These are phyloP conservation scores for Pseudogymnoascus sp. DNA, from an alignment of 2,329 filamentous ascomycete genomes.

Conservation along the genomic window DNA sequence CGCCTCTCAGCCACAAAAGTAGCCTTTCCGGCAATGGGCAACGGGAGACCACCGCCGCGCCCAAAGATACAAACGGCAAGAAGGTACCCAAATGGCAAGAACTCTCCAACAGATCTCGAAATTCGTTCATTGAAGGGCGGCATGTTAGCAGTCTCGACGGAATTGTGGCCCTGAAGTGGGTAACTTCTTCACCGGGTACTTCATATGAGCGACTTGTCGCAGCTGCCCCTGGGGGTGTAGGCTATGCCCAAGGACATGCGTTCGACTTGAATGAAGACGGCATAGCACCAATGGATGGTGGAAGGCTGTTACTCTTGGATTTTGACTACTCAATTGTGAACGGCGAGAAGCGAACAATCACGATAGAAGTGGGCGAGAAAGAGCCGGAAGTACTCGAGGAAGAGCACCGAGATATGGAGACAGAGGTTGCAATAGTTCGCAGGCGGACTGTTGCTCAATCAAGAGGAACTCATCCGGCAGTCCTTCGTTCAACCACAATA, in stretches of 20 bases:
- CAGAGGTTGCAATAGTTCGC: conserved; percentile 70
- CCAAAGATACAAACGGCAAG: conserved; percentile 16
- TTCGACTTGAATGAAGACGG: conserved; percentile 52
- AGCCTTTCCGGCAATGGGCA: background rate
- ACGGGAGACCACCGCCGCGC: conserved; percentile 3
- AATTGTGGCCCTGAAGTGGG: conserved; percentile 63
- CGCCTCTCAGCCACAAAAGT: background rate
- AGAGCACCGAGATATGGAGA: conserved; percentile 63
- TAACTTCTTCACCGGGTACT: conserved; percentile 44
- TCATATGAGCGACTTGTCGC: conserved; percentile 54
- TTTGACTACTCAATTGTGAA: conserved; percentile 56
- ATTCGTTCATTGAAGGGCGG: conserved; percentile 60
- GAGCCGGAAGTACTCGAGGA: conserved; percentile 64
- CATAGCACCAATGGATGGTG: conserved; percentile 69
- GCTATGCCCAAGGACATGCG: conserved; percentile 32
- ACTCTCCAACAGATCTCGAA: conserved; percentile 58
- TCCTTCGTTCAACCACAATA: conserved; percentile 43
- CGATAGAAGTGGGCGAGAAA: conserved; percentile 65
- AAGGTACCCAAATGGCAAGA: conserved; percentile 59
- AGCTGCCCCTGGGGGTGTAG: conserved; percentile 60
- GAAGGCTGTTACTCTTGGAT: conserved; percentile 63
- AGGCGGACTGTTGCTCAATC: conserved; percentile 62
- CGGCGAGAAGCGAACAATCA: conserved; percentile 48
- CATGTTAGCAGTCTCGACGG: conserved; percentile 57
- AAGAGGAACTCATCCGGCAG: conserved; percentile 36